Base-by-base conservation (phyloP, 129 eudicot genomes). In the Artemisia annua region DNA sequence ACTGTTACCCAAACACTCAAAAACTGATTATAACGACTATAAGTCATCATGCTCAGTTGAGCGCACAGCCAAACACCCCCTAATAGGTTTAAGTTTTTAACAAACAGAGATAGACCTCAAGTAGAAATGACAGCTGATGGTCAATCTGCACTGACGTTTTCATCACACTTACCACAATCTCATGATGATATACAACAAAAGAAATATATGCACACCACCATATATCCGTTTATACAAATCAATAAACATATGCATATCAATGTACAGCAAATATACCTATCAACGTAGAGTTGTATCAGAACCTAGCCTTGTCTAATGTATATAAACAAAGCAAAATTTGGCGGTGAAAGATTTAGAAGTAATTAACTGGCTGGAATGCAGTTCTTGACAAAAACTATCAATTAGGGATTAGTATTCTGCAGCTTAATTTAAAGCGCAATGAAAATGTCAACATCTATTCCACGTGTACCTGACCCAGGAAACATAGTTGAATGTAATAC, bases 401-500 rank as follows among this genome's bases (percentile, higher is more conserved):
- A 17, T 16, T 13, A 50, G 46, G 30, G 52, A 49, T 24, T 60
- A 48, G 30, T 59, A 46, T 43, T 58, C 73, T 55, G 66, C 67
- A 75, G 10, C 46, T 39, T 39, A 7, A 7, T 39, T 39, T 39
- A 39, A 7, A 39, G 11, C 11, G 11, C 10, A 7, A 39, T 39
- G 11, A 39, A 39, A 8, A 39, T 39, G 11, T 39, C 46, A 39
- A 39, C 46, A 39, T 7, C 46, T 39, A 39, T 7, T 39, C 9
- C 44, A 39, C 9, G 44, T 39, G 2, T 39, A 39, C 46, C 46
- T 1, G 46, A 39, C 46, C 46, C 9, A 7, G 9, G 46, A 66
- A 66, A 75, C 58, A 2, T 50, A n/a, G 80, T 56, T 30, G 48
- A 75, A 75, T 20, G 39, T 56, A 26, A 57, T 56, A 46, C 7